Percentiles rank a stretch among this genome's conserved stretches.
phyloP scores from a whole-genome alignment of 208 protist genomes.

The Acanthamoeba lenticulata region DNA sequence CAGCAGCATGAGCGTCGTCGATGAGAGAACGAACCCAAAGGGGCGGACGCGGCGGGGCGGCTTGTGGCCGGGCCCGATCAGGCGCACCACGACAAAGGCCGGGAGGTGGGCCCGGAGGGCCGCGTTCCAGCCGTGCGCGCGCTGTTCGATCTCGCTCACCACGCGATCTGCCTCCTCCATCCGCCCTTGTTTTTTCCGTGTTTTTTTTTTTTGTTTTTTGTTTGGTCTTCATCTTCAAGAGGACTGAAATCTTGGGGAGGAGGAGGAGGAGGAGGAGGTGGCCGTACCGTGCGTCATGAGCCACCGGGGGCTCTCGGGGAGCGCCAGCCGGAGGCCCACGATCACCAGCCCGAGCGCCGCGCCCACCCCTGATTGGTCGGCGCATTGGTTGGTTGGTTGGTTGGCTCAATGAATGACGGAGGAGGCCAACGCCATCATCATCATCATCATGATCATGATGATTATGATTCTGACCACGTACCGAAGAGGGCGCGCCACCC shows the following conservation, averaged over 20 bases:
- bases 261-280: not conserved
- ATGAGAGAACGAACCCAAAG: no score
- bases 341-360: not conserved
- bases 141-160: not conserved
- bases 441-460: no score
- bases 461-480: not conserved
- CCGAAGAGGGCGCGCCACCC: slow-evolving; percentile 35
- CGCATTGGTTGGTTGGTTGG: not conserved
- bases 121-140: not conserved
- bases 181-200: no score
- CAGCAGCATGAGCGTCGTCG: no score
- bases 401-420: not conserved
- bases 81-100: not conserved
- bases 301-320: slow-evolving; percentile 43
- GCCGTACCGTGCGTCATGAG: not conserved
- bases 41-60: no score
- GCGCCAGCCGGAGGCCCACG: not conserved
- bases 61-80: no score
- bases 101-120: not conserved
- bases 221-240: no score
- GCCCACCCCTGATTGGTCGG: not conserved
- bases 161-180: not conserved
- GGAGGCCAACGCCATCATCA: not conserved
- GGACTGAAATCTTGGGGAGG: not conserved
- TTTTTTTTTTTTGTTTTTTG: no score